phyloP scores from a whole-genome alignment of 148 eudicot genomes.

The Chenopodium formosanum region DNA sequence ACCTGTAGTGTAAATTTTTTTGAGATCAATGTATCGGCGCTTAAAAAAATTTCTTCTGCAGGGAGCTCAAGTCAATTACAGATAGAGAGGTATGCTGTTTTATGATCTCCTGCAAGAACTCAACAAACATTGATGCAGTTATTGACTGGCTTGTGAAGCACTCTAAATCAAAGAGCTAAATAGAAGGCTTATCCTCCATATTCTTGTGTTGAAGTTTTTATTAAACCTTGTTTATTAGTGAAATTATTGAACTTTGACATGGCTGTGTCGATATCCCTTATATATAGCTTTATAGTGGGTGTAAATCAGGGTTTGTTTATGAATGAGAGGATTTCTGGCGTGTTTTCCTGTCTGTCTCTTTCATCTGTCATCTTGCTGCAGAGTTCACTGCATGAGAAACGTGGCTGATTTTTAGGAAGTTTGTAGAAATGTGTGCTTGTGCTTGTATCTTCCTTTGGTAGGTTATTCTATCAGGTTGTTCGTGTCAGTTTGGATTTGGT shows the following conservation, averaged over 20 bases:
- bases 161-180: slow-evolving; percentile 82
- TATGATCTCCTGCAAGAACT: slow-evolving; percentile 99
- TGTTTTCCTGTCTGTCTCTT: background rate
- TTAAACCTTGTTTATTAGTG: slow-evolving; percentile 14
- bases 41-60: slow-evolving; percentile 27
- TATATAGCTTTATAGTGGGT: slow-evolving; percentile 27
- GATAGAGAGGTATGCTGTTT: slow-evolving; percentile 98
- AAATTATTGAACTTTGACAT: slow-evolving; percentile 17
- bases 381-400: background rate
- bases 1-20: background rate
- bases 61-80: slow-evolving; percentile 86
- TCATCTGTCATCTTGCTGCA: background rate
- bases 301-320: slow-evolving; percentile 17
- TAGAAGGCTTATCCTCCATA: slow-evolving; percentile 20
- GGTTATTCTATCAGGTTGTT: background rate
- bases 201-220: slow-evolving; percentile 28
- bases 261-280: slow-evolving; percentile 31
- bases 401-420: background rate
- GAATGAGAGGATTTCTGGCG: slow-evolving; percentile 17
- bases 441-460: background rate
- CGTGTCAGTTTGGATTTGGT: background rate
- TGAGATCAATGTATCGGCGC: background rate
- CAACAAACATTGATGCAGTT: slow-evolving; percentile 89
- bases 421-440: background rate
- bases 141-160: slow-evolving; percentile 99